Evolutionary conservation across 176 grass and related monocot species (phyloP).

Genomic region (Bonia amplexicaulis): DNA sequence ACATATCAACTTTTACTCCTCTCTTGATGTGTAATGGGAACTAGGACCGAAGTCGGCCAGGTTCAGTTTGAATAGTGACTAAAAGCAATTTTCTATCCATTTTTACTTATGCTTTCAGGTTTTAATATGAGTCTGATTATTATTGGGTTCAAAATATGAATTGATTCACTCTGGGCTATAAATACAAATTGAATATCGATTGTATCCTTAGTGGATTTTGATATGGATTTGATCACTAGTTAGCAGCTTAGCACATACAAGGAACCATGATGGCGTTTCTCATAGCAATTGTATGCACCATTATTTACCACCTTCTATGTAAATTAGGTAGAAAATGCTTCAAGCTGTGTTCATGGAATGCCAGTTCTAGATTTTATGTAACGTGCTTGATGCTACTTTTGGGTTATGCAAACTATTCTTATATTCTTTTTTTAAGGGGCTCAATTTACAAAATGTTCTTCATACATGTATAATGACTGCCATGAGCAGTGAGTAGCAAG

Average conservation of each 20-base stretch:
- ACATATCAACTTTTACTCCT: background rate
- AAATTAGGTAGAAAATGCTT: slow-evolving; percentile 1
- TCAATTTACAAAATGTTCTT: background rate
- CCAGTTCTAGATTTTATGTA: background rate
- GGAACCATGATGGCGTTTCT: background rate
- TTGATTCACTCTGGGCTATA: background rate
- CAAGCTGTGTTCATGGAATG: background rate
- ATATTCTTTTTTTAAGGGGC: background rate
- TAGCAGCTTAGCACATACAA: background rate
- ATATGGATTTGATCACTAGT: background rate
- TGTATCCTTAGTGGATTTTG: background rate
- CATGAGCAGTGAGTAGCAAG: background rate
- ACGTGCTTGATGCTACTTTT: background rate
- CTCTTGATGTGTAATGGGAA: background rate
- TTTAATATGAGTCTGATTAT: background rate
- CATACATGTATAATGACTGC: background rate
- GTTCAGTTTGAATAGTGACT: slow-evolving; percentile 5
- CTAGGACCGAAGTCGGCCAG: background rate
- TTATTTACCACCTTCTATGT: background rate
- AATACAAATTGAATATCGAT: background rate
- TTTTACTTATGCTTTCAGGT: background rate
- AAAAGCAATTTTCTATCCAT: background rate
- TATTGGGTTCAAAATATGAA: background rate
- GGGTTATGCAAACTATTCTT: background rate
- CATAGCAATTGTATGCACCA: background rate